These are phyloP conservation scores for Evernia prunastri DNA, from an alignment of 495 filamentous ascomycete genomes.

Conservation along the genomic window DNA sequence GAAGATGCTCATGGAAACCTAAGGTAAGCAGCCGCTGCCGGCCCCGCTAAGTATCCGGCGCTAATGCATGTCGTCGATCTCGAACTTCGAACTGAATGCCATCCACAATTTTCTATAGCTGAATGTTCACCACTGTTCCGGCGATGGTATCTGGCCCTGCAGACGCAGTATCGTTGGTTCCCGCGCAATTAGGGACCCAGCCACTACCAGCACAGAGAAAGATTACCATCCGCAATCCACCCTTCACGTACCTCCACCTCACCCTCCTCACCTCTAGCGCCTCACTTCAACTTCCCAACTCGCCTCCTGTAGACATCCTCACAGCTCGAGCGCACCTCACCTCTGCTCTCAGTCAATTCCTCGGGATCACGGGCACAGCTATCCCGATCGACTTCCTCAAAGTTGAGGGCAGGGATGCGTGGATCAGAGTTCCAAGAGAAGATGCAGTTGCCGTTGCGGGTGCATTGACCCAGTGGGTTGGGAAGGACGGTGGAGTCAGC, in stretches of 20 bases:
- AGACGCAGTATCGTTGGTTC: too few relatives aligned
- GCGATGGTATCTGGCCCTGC: background rate
- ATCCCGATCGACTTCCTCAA: constrained; percentile 79
- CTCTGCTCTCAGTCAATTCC: constrained; percentile 68
- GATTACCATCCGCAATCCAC: constrained; percentile 43
- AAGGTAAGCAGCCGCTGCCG: background rate
- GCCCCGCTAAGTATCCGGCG: background rate
- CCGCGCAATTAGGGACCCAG: background rate
- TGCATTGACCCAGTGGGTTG: constrained; percentile 48
- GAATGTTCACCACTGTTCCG: background rate
- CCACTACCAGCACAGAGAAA: background rate
- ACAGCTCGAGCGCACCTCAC: constrained; percentile 68
- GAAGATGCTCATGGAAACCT: too few relatives aligned
- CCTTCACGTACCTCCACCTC: constrained; percentile 39
- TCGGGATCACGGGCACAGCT: constrained; percentile 68
- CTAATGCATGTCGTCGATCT: background rate
- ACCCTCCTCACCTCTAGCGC: constrained; percentile 28
- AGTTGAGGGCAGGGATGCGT: constrained; percentile 49
- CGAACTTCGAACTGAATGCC: background rate
- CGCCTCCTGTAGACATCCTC: constrained; percentile 56
- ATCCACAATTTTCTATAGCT: background rate
- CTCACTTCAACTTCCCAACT: constrained; percentile 19
- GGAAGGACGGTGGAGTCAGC: constrained; percentile 36
- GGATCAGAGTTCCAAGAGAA: constrained; percentile 67
- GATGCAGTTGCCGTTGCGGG: constrained; percentile 62